A percentile compares a stretch with the other conserved stretches of the same genome.
Conservation (phyloP, 208 protist species). For the Crithidia fasciculata region DNA sequence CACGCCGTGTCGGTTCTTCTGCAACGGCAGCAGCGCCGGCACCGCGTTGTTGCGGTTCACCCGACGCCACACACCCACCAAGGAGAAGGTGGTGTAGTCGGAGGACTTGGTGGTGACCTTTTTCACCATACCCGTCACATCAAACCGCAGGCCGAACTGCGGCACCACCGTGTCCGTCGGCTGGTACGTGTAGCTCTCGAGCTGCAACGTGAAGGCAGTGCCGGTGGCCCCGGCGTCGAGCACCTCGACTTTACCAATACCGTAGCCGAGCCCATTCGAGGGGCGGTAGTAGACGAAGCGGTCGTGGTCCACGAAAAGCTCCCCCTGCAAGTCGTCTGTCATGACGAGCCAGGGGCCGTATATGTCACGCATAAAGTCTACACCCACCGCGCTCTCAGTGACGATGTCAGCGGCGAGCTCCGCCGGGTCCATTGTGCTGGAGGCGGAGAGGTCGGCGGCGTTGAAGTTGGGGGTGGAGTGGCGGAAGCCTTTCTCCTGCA, state of each 20-base stretch:
- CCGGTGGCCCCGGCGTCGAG: constrained; percentile 41
- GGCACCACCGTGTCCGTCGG: constrained; percentile 50
- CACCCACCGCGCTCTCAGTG: constrained; percentile 52
- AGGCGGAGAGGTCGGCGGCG: constrained; percentile 35
- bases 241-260: constrained; percentile 73
- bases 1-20: constrained; percentile 6
- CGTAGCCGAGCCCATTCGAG: constrained; percentile 86
- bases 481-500: constrained; percentile 61
- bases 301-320: constrained; percentile 90
- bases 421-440: constrained; percentile 17
- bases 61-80: constrained; percentile 72
- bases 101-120: constrained; percentile 55
- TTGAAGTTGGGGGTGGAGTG: constrained; percentile 81
- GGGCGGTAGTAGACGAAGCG: constrained; percentile 85
- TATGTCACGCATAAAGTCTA: constrained; percentile 72
- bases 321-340: constrained; percentile 84
- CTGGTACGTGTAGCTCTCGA: constrained; percentile 85
- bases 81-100: constrained; percentile 78
- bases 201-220: constrained; percentile 67
- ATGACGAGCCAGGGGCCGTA: constrained; percentile 90
- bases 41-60: constrained; percentile 39
- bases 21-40: constrained; percentile 20
- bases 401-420: constrained; percentile 59
- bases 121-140: constrained; percentile 77
- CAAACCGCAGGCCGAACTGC: constrained; percentile 39